These are phyloP conservation scores for Fraxinus baroniana DNA, from an alignment of 305 asterid species.

Conservation along the genomic window DNA sequence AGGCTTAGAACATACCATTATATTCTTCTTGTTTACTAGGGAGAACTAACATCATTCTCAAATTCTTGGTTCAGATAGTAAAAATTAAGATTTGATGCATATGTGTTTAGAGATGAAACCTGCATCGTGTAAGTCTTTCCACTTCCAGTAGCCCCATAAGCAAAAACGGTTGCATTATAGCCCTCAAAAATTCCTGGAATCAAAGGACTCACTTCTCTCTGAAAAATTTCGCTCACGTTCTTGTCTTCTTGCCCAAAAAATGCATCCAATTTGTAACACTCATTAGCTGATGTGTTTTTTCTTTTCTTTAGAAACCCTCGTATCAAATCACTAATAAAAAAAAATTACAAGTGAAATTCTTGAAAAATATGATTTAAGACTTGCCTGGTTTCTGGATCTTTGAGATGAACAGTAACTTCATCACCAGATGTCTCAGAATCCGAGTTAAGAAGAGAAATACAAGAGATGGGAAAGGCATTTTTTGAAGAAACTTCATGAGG, in stretches of 20 bases:
- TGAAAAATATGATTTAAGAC: neutral
- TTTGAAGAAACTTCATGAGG: slow-evolving; percentile 42
- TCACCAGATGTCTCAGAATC: slow-evolving; percentile 32
- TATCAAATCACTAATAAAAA: slow-evolving; percentile 11
- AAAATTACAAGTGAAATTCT: neutral
- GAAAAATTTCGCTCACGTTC: slow-evolving; percentile 58
- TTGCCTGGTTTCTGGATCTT: slow-evolving; percentile 74
- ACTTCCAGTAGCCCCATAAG: slow-evolving; percentile 97
- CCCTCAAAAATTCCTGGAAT: slow-evolving; percentile 72
- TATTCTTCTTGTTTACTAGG: neutral
- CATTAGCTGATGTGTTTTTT: no score
- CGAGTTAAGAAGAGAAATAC: slow-evolving; percentile 44
- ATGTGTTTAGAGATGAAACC: slow-evolving; percentile 39
- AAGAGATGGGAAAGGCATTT: slow-evolving; percentile 44
- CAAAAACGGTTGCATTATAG: slow-evolving; percentile 70
- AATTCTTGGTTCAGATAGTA: neutral
- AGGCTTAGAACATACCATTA: neutral
- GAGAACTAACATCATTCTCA: neutral
- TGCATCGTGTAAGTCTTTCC: slow-evolving; percentile 95
- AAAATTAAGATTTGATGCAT: neutral
- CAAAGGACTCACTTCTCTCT: slow-evolving; percentile 72
- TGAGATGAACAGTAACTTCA: slow-evolving; percentile 70
- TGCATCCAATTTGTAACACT: slow-evolving; percentile 72
- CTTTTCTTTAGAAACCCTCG: no score
- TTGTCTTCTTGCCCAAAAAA: slow-evolving; percentile 65